Conservation (phyloP, 2,329 filamentous ascomycete genomes). For the Venturia oleaginea region DNA sequence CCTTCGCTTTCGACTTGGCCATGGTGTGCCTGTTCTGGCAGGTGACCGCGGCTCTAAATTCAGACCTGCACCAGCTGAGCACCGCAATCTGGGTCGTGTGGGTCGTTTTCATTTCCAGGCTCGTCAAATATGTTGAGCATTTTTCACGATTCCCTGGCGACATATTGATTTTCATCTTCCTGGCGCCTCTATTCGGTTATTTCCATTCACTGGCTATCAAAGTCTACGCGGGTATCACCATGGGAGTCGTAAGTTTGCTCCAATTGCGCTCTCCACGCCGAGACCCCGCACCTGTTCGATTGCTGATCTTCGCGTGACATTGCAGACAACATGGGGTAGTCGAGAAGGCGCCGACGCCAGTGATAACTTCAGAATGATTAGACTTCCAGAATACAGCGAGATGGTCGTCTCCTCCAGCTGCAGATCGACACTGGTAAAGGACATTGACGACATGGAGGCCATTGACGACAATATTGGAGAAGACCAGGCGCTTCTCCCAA, state of each 20-base stretch:
- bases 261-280: neutral
- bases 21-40: constrained; percentile 44
- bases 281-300: constrained; percentile 1
- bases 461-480: constrained; percentile 2
- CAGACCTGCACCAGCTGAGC: constrained; percentile 24
- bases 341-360: constrained; percentile 84
- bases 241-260: constrained; percentile 61
- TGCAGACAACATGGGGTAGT: constrained; percentile 89
- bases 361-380: constrained; percentile 46
- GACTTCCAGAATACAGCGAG: constrained; percentile 7
- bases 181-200: constrained; percentile 88
- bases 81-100: constrained; percentile 29
- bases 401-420: neutral
- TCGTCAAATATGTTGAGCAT: constrained; percentile 80
- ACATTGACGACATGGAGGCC: neutral
- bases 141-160: constrained; percentile 79
- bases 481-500: neutral
- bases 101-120: constrained; percentile 66
- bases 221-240: constrained; percentile 14
- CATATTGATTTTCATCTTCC: constrained; percentile 59
- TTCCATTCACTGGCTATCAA: constrained; percentile 47
- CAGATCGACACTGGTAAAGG: neutral
- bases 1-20: constrained; percentile 67
- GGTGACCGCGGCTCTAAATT: constrained; percentile 19
- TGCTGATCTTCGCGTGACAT: constrained; percentile 7